These are phyloP conservation scores for Pontederia crassipes DNA, from an alignment of 176 grass and related monocot genomes.

Conservation along the genomic window DNA sequence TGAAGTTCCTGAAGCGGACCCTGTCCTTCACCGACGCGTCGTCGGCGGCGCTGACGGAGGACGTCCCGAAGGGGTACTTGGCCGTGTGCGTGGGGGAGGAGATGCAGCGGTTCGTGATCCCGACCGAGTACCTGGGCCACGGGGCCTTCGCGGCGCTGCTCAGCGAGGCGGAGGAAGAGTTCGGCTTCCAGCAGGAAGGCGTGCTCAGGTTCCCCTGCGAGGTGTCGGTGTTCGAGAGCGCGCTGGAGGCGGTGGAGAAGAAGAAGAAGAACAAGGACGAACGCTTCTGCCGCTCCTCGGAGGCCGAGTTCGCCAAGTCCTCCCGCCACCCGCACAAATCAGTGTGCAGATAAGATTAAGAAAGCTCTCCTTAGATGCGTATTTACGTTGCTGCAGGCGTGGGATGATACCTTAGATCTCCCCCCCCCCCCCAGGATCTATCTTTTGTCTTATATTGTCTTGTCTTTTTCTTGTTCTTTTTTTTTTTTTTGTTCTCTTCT, in stretches of 20 bases:
- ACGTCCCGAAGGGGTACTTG: constrained; percentile 46
- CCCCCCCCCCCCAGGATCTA: background rate
- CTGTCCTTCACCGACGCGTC: constrained; percentile 57
- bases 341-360: constrained; percentile 30
- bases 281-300: constrained; percentile 38
- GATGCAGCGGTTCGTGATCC: constrained; percentile 67
- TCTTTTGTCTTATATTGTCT: background rate
- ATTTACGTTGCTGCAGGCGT: background rate
- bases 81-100: constrained; percentile 46
- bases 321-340: constrained; percentile 25
- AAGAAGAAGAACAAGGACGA: constrained; percentile 38
- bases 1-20: constrained; percentile 84
- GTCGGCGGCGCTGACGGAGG: constrained; percentile 3
- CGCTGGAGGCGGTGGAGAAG: constrained; percentile 42
- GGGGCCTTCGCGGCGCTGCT: constrained; percentile 46
- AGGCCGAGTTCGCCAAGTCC: constrained; percentile 25
- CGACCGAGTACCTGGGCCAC: constrained; percentile 55
- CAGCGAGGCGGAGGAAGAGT: constrained; percentile 68
- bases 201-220: constrained; percentile 70
- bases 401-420: background rate
- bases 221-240: constrained; percentile 44
- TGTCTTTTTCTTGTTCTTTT: background rate
- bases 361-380: no score
- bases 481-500: background rate
- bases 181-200: constrained; percentile 72